A percentile compares a stretch with the other conserved stretches of the same genome.
Evolutionary conservation across 805 yeast species (phyloP).

Genomic region (Yamadazyma sp.): DNA sequence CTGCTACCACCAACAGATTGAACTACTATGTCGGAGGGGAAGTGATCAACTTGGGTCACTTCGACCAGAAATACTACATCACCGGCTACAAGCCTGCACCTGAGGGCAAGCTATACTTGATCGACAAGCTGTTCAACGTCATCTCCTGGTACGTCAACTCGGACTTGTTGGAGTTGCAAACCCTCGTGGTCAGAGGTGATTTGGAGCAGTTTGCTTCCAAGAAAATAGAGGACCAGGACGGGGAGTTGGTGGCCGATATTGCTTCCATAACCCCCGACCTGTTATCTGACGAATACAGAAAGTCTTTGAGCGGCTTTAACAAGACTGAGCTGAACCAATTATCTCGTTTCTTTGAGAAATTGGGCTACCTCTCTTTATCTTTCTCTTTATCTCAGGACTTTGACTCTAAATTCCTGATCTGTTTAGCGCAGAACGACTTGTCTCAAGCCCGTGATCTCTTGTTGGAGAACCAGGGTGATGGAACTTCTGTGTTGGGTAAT

Average conservation of each 20-base stretch:
- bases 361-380: constrained; percentile 84
- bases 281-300: constrained; percentile 50
- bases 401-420: constrained; percentile 90
- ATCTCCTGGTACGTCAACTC: constrained; percentile 78
- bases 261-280: constrained; percentile 51
- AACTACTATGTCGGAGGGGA: constrained; percentile 95
- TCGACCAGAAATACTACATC: constrained; percentile 81
- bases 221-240: constrained; percentile 34
- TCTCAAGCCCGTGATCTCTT: constrained; percentile 61
- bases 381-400: constrained; percentile 77
- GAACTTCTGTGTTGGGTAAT: constrained; percentile 47
- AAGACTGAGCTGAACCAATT: constrained; percentile 71
- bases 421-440: constrained; percentile 73
- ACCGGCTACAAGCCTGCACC: constrained; percentile 82
- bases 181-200: constrained; percentile 93
- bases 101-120: constrained; percentile 85
- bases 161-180: constrained; percentile 91
- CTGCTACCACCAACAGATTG: constrained; percentile 74
- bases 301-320: constrained; percentile 56
- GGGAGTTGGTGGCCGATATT: constrained; percentile 39
- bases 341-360: constrained; percentile 91
- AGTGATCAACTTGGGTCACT: constrained; percentile 87
- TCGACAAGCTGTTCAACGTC: constrained; percentile 87
- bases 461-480: constrained; percentile 34
- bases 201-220: constrained; percentile 57